Conservation (phyloP, 768 basidiomycete species). For the Astraeus odoratus region DNA sequence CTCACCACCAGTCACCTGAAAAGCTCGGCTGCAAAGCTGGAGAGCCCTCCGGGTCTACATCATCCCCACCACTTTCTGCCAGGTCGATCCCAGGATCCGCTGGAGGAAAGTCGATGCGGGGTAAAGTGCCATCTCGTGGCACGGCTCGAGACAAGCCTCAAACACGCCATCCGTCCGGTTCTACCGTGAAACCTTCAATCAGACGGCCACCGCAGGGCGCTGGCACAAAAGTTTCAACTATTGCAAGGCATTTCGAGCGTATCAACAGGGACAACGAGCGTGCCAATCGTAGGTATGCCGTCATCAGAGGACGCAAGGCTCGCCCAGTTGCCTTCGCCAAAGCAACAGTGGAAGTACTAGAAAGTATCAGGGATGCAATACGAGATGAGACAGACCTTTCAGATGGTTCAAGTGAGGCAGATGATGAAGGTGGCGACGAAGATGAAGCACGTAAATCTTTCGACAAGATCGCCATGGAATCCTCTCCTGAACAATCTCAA, state of each 20-base stretch:
- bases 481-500: slow-evolving; percentile 28
- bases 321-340: slow-evolving; percentile 87
- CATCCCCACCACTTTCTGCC: slow-evolving; percentile 18
- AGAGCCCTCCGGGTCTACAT: slow-evolving; percentile 24
- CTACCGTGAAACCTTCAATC: slow-evolving; percentile 41
- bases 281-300: slow-evolving; percentile 72
- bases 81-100: slow-evolving; percentile 22
- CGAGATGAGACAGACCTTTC: slow-evolving; percentile 76
- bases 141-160: slow-evolving; percentile 31
- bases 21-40: slow-evolving; percentile 41
- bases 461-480: slow-evolving; percentile 19
- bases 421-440: slow-evolving; percentile 60
- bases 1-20: slow-evolving; percentile 68
- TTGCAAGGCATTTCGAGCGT: slow-evolving; percentile 87
- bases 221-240: slow-evolving; percentile 75
- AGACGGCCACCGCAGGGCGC: slow-evolving; percentile 43
- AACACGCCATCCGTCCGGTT: slow-evolving; percentile 36
- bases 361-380: slow-evolving; percentile 88
- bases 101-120: slow-evolving; percentile 31
- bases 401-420: slow-evolving; percentile 59
- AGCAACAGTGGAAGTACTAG: slow-evolving; percentile 82
- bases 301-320: slow-evolving; percentile 79
- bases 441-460: slow-evolving; percentile 34
- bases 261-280: slow-evolving; percentile 69
- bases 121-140: slow-evolving; percentile 27